Evolutionary conservation across 176 grass and related monocot species (phyloP).

Genomic region (Oryza meridionalis): DNA sequence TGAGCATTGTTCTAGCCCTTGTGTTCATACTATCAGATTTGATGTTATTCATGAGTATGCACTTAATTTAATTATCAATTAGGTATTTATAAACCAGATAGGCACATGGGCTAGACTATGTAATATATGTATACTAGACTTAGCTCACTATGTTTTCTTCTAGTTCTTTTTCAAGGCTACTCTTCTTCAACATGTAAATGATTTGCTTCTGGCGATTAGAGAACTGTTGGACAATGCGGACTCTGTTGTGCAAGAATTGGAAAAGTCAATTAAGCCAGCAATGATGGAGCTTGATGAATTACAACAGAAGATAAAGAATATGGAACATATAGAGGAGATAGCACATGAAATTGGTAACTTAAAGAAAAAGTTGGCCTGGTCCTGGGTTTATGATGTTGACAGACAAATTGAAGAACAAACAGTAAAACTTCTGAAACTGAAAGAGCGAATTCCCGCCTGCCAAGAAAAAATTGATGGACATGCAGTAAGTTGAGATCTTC

Average conservation of each 20-base stretch:
- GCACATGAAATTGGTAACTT: conserved; percentile 70
- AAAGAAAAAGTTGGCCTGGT: conserved; percentile 95
- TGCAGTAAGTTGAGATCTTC: conserved; percentile 56
- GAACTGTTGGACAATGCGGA: conserved; percentile 47
- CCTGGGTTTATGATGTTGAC: conserved; percentile 86
- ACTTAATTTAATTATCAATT: background rate
- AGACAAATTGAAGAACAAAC: conserved; percentile 65
- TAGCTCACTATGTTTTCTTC: conserved; percentile 32
- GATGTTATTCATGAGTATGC: background rate
- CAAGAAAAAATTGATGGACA: conserved; percentile 82
- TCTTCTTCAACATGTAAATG: conserved; percentile 95
- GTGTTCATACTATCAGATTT: background rate
- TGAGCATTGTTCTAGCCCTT: conserved; percentile 9
- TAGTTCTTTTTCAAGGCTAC: conserved; percentile 99
- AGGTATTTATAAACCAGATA: background rate
- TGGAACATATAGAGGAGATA: conserved; percentile 96
- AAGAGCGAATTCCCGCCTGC: conserved; percentile 82
- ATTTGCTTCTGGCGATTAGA: conserved; percentile 71
- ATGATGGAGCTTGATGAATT: conserved; percentile 75
- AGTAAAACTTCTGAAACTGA: conserved; percentile 70
- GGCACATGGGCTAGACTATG: background rate
- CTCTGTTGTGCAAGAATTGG: conserved; percentile 68
- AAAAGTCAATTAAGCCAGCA: conserved; percentile 66
- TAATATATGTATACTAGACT: background rate
- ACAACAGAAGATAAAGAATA: conserved; percentile 86